Evolutionary conservation across 73 alveolate genomes (phyloP).

Genomic region (Symbiodinium pilosum): DNA sequence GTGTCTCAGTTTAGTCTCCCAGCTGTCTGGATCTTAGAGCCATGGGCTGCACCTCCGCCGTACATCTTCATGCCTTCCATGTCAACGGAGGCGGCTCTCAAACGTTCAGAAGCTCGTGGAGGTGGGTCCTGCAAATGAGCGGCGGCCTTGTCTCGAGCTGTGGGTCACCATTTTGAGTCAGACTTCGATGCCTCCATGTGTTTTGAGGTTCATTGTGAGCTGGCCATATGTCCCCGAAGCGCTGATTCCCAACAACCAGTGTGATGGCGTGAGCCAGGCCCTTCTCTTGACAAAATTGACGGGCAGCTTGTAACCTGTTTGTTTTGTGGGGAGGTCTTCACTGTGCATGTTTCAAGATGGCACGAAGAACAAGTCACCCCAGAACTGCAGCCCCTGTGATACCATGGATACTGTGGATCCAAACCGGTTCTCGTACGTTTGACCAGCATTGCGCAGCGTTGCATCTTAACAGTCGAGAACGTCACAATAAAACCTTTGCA

Average conservation of each 20-base stretch:
- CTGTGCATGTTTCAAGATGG: too few relatives aligned
- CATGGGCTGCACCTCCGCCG: neutral
- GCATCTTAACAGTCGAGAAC: too few relatives aligned
- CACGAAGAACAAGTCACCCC: too few relatives aligned
- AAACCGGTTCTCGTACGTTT: too few relatives aligned
- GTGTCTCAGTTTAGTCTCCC: conserved; percentile 80
- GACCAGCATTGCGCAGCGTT: too few relatives aligned
- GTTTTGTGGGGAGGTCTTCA: too few relatives aligned
- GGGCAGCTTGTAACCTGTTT: too few relatives aligned
- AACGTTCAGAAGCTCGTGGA: conserved; percentile 84
- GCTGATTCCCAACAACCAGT: conserved; percentile 61
- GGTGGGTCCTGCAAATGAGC: conserved; percentile 56
- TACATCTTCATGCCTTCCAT: too few relatives aligned
- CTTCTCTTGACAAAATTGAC: too few relatives aligned
- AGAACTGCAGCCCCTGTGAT: too few relatives aligned
- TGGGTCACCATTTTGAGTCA: neutral
- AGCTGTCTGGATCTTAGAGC: conserved; percentile 14
- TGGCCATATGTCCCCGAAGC: conserved; percentile 94
- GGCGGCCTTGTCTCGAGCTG: neutral
- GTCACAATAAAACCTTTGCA: too few relatives aligned
- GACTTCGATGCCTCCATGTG: neutral
- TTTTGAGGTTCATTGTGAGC: conserved; percentile 59
- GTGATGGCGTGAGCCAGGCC: conserved; percentile 81
- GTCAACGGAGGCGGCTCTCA: conserved; percentile 22
- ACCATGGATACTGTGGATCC: too few relatives aligned